Percentiles rank a stretch among this genome's conserved stretches.
Evolutionary conservation across 2,329 filamentous ascomycete genomes (phyloP).

Genomic region (Epichloe typhina): DNA sequence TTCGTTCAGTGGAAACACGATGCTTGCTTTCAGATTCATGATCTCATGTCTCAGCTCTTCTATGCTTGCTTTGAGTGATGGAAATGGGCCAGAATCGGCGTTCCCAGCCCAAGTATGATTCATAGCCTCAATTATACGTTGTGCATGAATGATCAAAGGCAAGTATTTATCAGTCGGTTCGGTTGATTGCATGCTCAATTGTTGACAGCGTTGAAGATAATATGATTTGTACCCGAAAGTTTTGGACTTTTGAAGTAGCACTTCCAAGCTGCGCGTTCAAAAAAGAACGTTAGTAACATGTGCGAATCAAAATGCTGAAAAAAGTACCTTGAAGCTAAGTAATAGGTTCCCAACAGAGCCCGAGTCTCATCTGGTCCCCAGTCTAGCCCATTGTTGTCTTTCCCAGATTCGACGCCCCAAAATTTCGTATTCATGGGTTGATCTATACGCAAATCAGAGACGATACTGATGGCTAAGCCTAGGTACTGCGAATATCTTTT

Average conservation of each 20-base stretch:
- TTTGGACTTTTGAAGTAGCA: conserved; percentile 19
- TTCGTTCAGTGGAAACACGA: conserved; percentile 17
- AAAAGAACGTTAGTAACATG: neutral
- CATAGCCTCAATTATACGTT: conserved; percentile 18
- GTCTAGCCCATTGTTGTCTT: conserved; percentile 7
- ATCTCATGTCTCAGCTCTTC: conserved; percentile 9
- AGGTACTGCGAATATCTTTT: conserved; percentile 18
- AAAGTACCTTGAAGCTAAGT: conserved; percentile 18
- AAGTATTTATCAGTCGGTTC: conserved; percentile 16
- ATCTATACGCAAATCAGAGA: conserved; percentile 19
- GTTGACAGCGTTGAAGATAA: conserved; percentile 15
- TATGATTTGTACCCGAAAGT: conserved; percentile 15
- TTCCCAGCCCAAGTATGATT: conserved; percentile 12
- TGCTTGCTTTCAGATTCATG: conserved; percentile 11
- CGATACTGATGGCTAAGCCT: conserved; percentile 18
- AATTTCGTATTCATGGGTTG: conserved; percentile 14
- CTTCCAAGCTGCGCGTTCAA: conserved; percentile 11
- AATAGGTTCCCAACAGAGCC: conserved; percentile 19
- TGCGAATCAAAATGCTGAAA: neutral
- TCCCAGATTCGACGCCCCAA: conserved; percentile 15
- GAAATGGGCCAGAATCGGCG: conserved; percentile 3
- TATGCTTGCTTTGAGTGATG: conserved; percentile 8
- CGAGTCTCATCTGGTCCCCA: conserved; percentile 17
- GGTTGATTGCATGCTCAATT: conserved; percentile 6
- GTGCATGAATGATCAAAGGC: conserved; percentile 17